phyloP scores from a whole-genome alignment of 441 rosid species.

The Cnidoscolus chayamansa region DNA sequence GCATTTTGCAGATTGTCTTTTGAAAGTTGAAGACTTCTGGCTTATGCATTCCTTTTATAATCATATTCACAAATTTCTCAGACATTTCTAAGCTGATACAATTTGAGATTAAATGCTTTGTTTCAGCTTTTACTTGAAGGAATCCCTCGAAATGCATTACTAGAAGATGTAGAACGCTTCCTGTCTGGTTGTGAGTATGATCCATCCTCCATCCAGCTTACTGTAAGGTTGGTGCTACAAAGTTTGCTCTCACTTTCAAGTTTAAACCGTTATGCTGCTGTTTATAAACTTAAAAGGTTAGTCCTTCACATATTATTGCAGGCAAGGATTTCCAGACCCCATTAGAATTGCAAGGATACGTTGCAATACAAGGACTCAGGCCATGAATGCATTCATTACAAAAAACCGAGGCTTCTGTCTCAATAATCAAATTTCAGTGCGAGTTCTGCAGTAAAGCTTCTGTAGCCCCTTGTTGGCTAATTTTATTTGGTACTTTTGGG shows the following conservation, averaged over 20 bases:
- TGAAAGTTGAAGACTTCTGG: neutral
- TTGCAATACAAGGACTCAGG: conserved; percentile 54
- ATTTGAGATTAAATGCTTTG: neutral
- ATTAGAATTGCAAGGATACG: conserved; percentile 45
- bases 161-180: conserved; percentile 73
- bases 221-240: conserved; percentile 38
- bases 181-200: conserved; percentile 63
- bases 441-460: conserved; percentile 59
- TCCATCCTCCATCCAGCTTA: conserved; percentile 42
- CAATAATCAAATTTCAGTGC: conserved; percentile 54
- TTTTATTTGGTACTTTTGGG: neutral
- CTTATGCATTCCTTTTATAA: conserved; percentile 2
- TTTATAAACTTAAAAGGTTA: neutral
- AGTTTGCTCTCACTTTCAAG: neutral
- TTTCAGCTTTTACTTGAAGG: conserved; percentile 64
- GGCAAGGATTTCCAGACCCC: conserved; percentile 35
- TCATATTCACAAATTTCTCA: neutral
- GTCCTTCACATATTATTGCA: conserved; percentile 29
- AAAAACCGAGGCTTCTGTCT: conserved; percentile 67
- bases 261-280: conserved; percentile 13
- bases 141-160: conserved; percentile 43
- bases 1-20: too few relatives aligned
- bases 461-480: neutral
- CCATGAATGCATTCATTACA: conserved; percentile 60
- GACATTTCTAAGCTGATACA: conserved; percentile 10